Conservation (phyloP, 352 stramenopile genomes). For the Phytophthora palmivora region DNA sequence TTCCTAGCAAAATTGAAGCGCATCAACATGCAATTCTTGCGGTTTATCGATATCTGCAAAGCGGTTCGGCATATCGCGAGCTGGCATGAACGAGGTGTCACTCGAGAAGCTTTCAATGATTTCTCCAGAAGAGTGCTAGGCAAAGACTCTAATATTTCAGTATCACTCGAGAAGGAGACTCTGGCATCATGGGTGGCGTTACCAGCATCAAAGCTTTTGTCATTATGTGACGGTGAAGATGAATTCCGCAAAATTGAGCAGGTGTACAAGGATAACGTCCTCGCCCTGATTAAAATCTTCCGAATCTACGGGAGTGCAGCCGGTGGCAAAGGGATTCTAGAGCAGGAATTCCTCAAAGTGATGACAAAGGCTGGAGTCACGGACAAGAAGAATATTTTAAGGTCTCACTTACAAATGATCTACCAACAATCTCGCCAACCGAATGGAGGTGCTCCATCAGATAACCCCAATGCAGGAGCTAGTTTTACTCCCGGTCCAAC, state of each 20-base stretch:
- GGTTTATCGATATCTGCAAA: constrained; percentile 65
- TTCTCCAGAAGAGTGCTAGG: constrained; percentile 67
- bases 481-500: constrained; percentile 2
- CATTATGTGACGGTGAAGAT: constrained; percentile 66
- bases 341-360: constrained; percentile 86
- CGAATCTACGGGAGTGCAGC: constrained; percentile 70
- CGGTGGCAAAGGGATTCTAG: constrained; percentile 71
- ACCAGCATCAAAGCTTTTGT: constrained; percentile 51
- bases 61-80: constrained; percentile 55
- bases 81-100: constrained; percentile 56
- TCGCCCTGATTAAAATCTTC: constrained; percentile 87
- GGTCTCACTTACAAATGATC: constrained; percentile 76
- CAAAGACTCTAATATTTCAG: constrained; percentile 77
- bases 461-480: constrained; percentile 14
- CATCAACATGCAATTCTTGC: constrained; percentile 64
- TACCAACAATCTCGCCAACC: constrained; percentile 70
- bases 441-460: constrained; percentile 20
- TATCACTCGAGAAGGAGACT: constrained; percentile 75
- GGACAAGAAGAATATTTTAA: constrained; percentile 83
- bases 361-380: constrained; percentile 81
- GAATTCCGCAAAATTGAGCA: constrained; percentile 67
- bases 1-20: constrained; percentile 75
- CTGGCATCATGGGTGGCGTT: constrained; percentile 67
- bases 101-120: constrained; percentile 69
- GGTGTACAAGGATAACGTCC: constrained; percentile 77